Percentiles rank a stretch among this genome's conserved stretches.
Conservation (phyloP, 2,329 filamentous ascomycete genomes). For the Fusarium goolgardi region DNA sequence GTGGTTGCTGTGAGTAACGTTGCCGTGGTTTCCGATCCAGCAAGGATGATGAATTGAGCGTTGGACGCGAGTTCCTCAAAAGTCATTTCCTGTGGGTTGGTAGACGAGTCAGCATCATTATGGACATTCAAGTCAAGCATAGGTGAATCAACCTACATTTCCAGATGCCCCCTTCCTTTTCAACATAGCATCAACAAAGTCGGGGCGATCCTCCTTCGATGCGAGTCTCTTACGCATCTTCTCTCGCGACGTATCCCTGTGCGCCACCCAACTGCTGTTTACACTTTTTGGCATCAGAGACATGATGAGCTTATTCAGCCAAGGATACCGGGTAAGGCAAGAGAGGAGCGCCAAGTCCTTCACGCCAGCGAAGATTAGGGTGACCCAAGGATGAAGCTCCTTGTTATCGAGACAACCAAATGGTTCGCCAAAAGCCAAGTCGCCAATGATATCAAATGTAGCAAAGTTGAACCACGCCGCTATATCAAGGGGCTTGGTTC, state of each 20-base stretch:
- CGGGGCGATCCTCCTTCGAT: not conserved
- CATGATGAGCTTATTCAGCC: not conserved
- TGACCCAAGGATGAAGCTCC: not conserved
- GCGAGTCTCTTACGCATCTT: not conserved
- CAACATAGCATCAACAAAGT: not conserved
- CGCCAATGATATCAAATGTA: conserved; percentile 21
- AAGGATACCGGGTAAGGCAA: not conserved
- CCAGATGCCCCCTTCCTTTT: not conserved
- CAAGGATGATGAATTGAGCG: conserved; percentile 42
- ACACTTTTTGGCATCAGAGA: not conserved
- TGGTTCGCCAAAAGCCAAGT: conserved; percentile 23
- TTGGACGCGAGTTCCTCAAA: not conserved
- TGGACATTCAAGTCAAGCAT: fast-evolving
- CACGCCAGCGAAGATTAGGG: not conserved
- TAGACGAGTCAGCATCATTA: not conserved
- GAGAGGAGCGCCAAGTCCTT: fast-evolving
- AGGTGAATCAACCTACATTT: not conserved
- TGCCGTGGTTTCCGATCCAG: conserved; percentile 53
- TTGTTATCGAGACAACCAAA: conserved; percentile 19
- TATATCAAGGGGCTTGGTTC: conserved; percentile 16
- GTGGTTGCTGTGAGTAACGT: conserved; percentile 47
- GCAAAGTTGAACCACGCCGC: conserved; percentile 26
- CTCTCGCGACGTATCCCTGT: not conserved
- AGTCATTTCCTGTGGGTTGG: not conserved
- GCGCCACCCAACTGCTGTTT: not conserved